Evolutionary conservation across 2,329 filamentous ascomycete genomes (phyloP).

Genomic region (Teratosphaeria destructans): DNA sequence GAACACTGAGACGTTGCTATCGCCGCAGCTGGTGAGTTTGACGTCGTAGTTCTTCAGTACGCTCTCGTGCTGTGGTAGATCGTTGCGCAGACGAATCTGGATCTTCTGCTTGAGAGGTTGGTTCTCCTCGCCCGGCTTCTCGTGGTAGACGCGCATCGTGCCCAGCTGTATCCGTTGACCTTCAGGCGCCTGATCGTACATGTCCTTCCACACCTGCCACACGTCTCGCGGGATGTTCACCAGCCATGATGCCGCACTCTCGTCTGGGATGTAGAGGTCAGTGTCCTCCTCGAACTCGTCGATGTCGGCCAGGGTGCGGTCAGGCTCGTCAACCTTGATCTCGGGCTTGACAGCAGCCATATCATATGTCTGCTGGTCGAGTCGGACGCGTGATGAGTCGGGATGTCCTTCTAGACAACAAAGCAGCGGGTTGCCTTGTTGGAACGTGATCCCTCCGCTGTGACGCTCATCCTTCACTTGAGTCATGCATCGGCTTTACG

Average conservation of each 20-base stretch:
- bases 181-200: constrained; percentile 58
- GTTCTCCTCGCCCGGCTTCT: constrained; percentile 9
- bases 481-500: not conserved
- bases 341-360: constrained; percentile 14
- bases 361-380: not conserved
- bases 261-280: constrained; percentile 20
- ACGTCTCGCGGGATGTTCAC: constrained; percentile 69
- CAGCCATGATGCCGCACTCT: constrained; percentile 44
- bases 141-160: constrained; percentile 47
- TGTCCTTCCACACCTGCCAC: constrained; percentile 65
- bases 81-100: constrained; percentile 53
- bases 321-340: constrained; percentile 14
- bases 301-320: constrained; percentile 8
- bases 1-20: constrained; percentile 83
- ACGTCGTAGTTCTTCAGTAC: constrained; percentile 86
- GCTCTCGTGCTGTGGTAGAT: constrained; percentile 55
- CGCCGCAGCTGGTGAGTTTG: constrained; percentile 54
- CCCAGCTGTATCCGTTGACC: constrained; percentile 64
- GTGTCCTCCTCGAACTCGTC: constrained; percentile 25
- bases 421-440: not conserved
- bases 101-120: constrained; percentile 39
- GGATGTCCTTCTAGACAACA: not conserved
- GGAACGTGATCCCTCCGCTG: not conserved
- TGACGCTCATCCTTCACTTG: not conserved
- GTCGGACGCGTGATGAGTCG: not conserved